Base-by-base conservation (phyloP, 2,329 filamentous ascomycete species). In the Clonostachys sp. region DNA sequence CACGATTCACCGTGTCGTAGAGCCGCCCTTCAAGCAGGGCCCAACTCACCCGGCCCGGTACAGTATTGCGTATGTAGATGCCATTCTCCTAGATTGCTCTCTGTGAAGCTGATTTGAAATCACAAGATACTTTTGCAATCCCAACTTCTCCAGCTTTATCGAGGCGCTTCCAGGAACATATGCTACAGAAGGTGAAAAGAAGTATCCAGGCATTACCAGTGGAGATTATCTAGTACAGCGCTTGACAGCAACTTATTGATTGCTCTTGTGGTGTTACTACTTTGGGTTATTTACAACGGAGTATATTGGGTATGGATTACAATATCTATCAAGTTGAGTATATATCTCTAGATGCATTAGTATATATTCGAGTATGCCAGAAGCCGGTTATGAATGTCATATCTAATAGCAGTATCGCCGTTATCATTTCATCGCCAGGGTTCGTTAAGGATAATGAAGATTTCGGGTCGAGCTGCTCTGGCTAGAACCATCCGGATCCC, bases 1-100 rank as follows among this genome's bases (percentile, higher is more conserved):
- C 61, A 96, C 91, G 5, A 81, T 91, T 50, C 91, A 96, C 66
- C 83, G 91, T 12, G 91, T 96, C 1, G 88, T 96, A 6, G 88
- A 96, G 68, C 91, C 91, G 3, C 87, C 89, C 1, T 71, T 73
- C 14, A 75, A 74, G 5, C 72, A 70, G 4, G 70, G 68, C 8
- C 76, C 75, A 14, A 68, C 73, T 38, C 86, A 95, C 63, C 89
- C 90, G 2, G 75, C 89, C 1, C 75, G 87, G 38, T 96, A 96
- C 61, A 92, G 87, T 57, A 86, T 96, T 61, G 91, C 91, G 57
- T 96, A 56, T 60, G 77, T 73, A 17, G 18, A 39, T 51, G 12
- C 9, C 3, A 10, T 24, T 38, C 9, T 13, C 30, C 9, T 6
- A 12, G 7, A 2, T 13, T 6, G n/a, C n/a, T 12, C 12, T 16